These are phyloP conservation scores for Pluteus cervinus DNA, from an alignment of 768 basidiomycete species.

Conservation along the genomic window DNA sequence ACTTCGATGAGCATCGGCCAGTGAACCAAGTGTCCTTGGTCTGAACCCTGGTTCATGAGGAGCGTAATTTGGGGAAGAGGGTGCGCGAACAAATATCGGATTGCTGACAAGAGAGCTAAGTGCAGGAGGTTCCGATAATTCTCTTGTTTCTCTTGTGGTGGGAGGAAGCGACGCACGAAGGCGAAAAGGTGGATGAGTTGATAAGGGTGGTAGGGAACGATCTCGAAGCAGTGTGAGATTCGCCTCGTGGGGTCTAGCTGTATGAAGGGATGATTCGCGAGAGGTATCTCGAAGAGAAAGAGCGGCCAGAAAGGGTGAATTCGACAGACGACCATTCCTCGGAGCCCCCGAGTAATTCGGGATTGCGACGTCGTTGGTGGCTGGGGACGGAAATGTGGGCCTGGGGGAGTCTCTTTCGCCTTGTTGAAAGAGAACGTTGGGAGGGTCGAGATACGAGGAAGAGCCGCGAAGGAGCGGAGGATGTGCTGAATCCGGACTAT, in stretches of 20 bases:
- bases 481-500: constrained; percentile 36
- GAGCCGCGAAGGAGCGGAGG: constrained; percentile 14
- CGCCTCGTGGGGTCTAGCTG: constrained; percentile 19
- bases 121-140: constrained; percentile 66
- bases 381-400: too few relatives aligned
- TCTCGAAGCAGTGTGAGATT: constrained; percentile 32
- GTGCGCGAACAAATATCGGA: constrained; percentile 66
- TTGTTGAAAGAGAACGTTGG: constrained; percentile 35
- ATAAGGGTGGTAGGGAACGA: constrained; percentile 36
- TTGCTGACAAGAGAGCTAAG: constrained; percentile 54
- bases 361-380: constrained; percentile 7
- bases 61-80: constrained; percentile 26
- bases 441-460: constrained; percentile 48
- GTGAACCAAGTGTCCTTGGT: constrained; percentile 50
- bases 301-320: constrained; percentile 46
- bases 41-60: constrained; percentile 18
- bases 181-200: constrained; percentile 46
- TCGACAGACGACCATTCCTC: constrained; percentile 35
- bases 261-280: constrained; percentile 35
- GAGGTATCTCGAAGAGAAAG: constrained; percentile 30
- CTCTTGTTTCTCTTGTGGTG: constrained; percentile 42
- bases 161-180: constrained; percentile 70
- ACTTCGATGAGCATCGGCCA: constrained; percentile 48
- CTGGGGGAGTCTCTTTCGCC: too few relatives aligned
- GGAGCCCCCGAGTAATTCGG: too few relatives aligned